phyloP scores from a whole-genome alignment of 1,139 yeast species.

The Pichia sp. region DNA sequence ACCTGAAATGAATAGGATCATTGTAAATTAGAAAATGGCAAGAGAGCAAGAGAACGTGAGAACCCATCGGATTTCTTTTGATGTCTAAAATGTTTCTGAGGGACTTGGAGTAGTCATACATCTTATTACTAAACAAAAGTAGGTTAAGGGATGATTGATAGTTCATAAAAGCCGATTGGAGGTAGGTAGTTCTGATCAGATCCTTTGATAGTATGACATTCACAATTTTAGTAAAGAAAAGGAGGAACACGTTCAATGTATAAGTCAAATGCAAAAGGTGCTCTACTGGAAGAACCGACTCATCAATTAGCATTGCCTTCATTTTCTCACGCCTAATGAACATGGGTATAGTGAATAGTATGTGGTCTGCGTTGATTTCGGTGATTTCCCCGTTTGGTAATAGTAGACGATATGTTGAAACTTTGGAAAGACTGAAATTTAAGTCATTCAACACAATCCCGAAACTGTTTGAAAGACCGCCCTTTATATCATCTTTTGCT shows the following conservation, averaged over 20 bases:
- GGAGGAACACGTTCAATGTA: constrained; percentile 15
- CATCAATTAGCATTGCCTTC: neutral
- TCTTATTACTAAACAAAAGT: constrained; percentile 1
- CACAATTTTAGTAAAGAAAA: constrained; percentile 5
- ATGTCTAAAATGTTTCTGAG: constrained; percentile 10
- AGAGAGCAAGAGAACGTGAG: constrained; percentile 18
- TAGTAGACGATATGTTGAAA: constrained; percentile 14
- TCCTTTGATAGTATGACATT: constrained; percentile 11
- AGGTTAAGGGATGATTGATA: constrained; percentile 19
- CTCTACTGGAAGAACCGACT: neutral
- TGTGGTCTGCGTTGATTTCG: constrained; percentile 13
- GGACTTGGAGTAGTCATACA: constrained; percentile 13
- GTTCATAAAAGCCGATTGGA: constrained; percentile 10
- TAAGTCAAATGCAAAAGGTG: constrained; percentile 8
- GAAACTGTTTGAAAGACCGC: constrained; percentile 1
- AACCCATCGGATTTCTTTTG: constrained; percentile 9
- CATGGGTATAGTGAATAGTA: constrained; percentile 18
- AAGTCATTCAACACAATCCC: constrained; percentile 19
- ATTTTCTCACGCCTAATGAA: constrained; percentile 14
- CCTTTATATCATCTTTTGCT: neutral
- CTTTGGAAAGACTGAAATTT: constrained; percentile 12
- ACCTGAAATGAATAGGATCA: constrained; percentile 28
- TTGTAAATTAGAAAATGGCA: constrained; percentile 22
- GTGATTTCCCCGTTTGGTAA: constrained; percentile 18
- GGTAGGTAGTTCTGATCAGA: constrained; percentile 11